phyloP scores from a whole-genome alignment of 805 yeast species.

The Maudiozyma turicensis region DNA sequence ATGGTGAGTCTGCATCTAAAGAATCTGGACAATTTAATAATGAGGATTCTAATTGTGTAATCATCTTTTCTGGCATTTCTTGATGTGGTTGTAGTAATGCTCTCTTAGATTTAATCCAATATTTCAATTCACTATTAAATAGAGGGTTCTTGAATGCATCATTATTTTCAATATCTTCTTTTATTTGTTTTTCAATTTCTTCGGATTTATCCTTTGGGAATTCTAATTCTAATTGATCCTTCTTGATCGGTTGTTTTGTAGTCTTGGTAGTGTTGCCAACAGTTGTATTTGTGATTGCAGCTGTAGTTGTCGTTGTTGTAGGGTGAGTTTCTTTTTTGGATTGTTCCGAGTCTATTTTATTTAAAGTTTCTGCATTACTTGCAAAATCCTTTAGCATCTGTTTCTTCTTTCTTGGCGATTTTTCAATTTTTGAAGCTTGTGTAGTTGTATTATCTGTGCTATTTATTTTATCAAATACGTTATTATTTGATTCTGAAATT shows the following conservation, averaged over 20 bases:
- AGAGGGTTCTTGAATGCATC: conserved; percentile 23
- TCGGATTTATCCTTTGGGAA: conserved; percentile 23
- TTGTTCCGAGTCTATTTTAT: neutral
- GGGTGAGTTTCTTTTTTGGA: neutral
- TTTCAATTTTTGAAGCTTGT: neutral
- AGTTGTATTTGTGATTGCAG: neutral
- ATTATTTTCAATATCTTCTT: conserved; percentile 16
- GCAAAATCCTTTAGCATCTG: conserved; percentile 9
- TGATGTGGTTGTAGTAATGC: conserved; percentile 23
- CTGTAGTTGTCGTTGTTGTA: neutral
- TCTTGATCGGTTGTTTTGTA: neutral
- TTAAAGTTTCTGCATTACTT: neutral
- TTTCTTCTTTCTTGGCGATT: conserved; percentile 13
- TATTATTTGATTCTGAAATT: conserved; percentile 28
- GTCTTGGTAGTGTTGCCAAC: neutral
- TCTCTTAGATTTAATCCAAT: conserved; percentile 24
- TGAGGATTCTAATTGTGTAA: conserved; percentile 55
- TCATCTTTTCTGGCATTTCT: conserved; percentile 23
- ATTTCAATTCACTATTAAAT: conserved; percentile 23
- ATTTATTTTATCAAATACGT: neutral
- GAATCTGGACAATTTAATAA: conserved; percentile 89
- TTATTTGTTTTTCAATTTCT: conserved; percentile 21
- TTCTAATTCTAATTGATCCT: conserved; percentile 5
- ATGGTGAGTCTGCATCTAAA: conserved; percentile 77
- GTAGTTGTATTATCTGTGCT: neutral